phyloP scores from a whole-genome alignment of 2,329 filamentous ascomycete species.

The Allantophomopsis cytisporea region DNA sequence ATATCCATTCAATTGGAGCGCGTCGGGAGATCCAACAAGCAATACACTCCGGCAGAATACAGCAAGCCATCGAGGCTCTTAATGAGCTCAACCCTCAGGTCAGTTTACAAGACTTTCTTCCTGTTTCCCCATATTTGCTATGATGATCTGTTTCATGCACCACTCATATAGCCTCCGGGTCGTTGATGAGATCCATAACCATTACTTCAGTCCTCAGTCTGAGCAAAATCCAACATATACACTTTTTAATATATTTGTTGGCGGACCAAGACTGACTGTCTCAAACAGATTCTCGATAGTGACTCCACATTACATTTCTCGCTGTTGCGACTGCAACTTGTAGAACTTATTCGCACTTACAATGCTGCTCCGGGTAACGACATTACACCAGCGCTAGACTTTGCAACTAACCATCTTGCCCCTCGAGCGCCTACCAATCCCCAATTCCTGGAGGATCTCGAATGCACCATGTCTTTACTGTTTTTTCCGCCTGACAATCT shows the following conservation, averaged over 20 bases:
- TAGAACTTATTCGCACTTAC: constrained; percentile 79
- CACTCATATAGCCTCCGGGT: constrained; percentile 89
- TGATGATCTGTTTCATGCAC: constrained; percentile 99
- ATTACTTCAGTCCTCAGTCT: constrained; percentile 76
- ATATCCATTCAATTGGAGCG: constrained; percentile 59
- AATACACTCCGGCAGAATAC: constrained; percentile 77
- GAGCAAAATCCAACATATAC: constrained; percentile 33
- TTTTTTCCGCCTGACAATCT: constrained; percentile 77
- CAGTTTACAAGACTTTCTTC: constrained; percentile 24
- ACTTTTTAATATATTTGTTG: constrained; percentile 1
- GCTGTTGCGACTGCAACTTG: constrained; percentile 76
- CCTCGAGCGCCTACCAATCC: constrained; percentile 73
- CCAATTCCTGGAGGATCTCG: constrained; percentile 74
- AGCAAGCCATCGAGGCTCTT: constrained; percentile 71
- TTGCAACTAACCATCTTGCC: constrained; percentile 77
- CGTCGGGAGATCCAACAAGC: constrained; percentile 73
- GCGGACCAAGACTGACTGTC: constrained; percentile 3
- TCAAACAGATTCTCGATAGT: constrained; percentile 65
- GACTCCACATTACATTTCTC: constrained; percentile 80
- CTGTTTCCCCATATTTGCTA: constrained; percentile 31
- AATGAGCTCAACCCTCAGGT: constrained; percentile 90
- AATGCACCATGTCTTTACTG: constrained; percentile 84
- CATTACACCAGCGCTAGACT: constrained; percentile 63
- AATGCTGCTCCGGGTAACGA: constrained; percentile 53
- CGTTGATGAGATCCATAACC: constrained; percentile 75